Conservation (phyloP, 148 eudicot genomes). For the Silene conica region DNA sequence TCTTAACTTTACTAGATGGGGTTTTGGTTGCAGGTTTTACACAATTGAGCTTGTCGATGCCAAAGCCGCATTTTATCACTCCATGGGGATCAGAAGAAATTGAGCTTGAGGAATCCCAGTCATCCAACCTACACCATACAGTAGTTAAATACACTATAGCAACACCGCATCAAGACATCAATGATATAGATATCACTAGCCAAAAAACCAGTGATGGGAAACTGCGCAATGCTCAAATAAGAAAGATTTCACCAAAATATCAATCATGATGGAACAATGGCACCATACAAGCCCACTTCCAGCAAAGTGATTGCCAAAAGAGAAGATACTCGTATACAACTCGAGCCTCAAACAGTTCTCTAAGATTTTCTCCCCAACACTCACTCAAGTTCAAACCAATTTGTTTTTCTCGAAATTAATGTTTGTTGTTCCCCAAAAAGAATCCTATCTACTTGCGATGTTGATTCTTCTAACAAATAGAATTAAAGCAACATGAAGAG, state of each 20-base stretch:
- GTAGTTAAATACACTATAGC: not conserved
- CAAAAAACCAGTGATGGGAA: not conserved
- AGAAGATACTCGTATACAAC: not conserved
- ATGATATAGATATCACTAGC: not conserved
- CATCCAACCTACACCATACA: conserved; percentile 52
- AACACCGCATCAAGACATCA: not conserved
- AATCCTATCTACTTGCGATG: not conserved
- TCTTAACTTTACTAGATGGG: conserved; percentile 60
- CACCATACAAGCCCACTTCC: not conserved
- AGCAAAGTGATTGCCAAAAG: not conserved
- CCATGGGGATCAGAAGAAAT: conserved; percentile 46
- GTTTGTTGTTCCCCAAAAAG: not conserved
- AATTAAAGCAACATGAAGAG: not conserved
- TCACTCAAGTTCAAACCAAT: not conserved
- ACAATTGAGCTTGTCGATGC: conserved; percentile 48
- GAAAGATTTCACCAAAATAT: too few relatives aligned
- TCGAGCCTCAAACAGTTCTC: not conserved
- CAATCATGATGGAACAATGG: too few relatives aligned
- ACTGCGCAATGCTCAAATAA: too few relatives aligned
- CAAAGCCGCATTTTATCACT: conserved; percentile 51
- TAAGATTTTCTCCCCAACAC: not conserved
- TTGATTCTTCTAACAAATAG: not conserved
- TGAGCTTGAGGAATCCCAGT: conserved; percentile 55
- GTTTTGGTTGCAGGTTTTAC: conserved; percentile 29
- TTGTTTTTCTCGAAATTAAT: not conserved